Evolutionary conservation across 306 rosid genomes (phyloP), one percentile per base, ranked within the genome.

Genomic region (Dryas alaskensis): DNA sequence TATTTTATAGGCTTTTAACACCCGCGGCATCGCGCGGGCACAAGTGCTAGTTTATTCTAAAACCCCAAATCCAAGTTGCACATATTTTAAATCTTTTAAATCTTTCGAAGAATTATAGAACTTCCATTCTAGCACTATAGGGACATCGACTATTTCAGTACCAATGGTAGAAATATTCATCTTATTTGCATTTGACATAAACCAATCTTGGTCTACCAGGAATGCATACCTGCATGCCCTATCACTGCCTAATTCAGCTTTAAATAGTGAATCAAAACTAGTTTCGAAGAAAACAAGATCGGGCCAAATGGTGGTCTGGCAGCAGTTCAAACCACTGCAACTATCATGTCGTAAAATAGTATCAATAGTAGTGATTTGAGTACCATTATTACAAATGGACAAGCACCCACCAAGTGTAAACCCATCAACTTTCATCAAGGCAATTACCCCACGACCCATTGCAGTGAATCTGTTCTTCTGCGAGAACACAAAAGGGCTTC

Each of bases 311-410:
- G 50, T 57, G 67, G 79, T 76, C 52, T 76, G 79, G 55, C 79
- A 76, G 42, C 79, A 76, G 22, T 67, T 67, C 37, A 11, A 46
- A 37, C 73, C 73, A 40, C 59, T 44, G 50, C 79, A 75, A 45
- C 22, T 25, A 10, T 12, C 45, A 13, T 10, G 27, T 2, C 25
- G 0, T 16, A 40, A 27, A 27, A 27, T 0, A 10, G 13, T 12
- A 11, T 12, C 54, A 50, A 27, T n/a, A n/a, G n/a, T 27, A 27
- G 1, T 37, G 7, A 6, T 22, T 17, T 9, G 3, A 19, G 61
- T 22, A 60, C 3, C 6, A 19, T 12, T 0, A 14, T 58, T 58
- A 5, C 80, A 49, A 47, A 5, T 4, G 45, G 80, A 22, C 51
- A 19, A 46, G 69, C 80, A 76, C 16, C 45, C 74, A 14, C 44